A percentile compares a stretch with the other conserved stretches of the same genome.
Conservation (phyloP, 2,329 filamentous ascomycete genomes). For the Aureobasidium pullulans region DNA sequence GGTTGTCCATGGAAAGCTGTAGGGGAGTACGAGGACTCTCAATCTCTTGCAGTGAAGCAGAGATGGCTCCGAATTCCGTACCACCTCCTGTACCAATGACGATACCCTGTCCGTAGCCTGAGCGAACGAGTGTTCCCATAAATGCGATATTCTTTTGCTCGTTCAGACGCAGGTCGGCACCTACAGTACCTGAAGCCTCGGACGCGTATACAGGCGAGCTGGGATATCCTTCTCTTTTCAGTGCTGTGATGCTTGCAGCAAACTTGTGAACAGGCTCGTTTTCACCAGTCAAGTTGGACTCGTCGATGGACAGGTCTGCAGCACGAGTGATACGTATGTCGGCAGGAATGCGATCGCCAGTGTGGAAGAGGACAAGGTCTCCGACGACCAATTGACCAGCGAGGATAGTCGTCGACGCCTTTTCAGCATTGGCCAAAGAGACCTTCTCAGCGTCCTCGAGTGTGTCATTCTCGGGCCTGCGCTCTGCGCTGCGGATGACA, state of each 20-base stretch:
- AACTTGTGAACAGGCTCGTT: slow-evolving; percentile 85
- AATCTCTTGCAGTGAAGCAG: slow-evolving; percentile 85
- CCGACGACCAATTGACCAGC: slow-evolving; percentile 83
- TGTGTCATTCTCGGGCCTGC: slow-evolving; percentile 14
- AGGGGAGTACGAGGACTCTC: slow-evolving; percentile 91
- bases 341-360: slow-evolving; percentile 91
- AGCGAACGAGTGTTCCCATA: slow-evolving; percentile 94
- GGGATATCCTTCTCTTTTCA: slow-evolving; percentile 19
- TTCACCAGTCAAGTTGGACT: slow-evolving; percentile 93
- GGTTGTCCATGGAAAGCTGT: slow-evolving; percentile 93
- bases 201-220: slow-evolving; percentile 53
- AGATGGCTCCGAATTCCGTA: slow-evolving; percentile 95
- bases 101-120: slow-evolving; percentile 88
- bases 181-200: slow-evolving; percentile 51
- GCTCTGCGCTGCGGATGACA: slow-evolving; percentile 58
- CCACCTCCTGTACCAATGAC: slow-evolving; percentile 93
- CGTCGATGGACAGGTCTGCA: slow-evolving; percentile 85
- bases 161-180: slow-evolving; percentile 60
- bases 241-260: slow-evolving; percentile 30
- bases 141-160: slow-evolving; percentile 89
- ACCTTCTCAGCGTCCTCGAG: background rate
- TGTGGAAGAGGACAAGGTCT: slow-evolving; percentile 88
- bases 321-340: slow-evolving; percentile 91
- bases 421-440: slow-evolving; percentile 56
- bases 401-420: slow-evolving; percentile 74